Evolutionary conservation across 2,329 filamentous ascomycete genomes (phyloP).

Genomic region (Nigrospora osmanthi): DNA sequence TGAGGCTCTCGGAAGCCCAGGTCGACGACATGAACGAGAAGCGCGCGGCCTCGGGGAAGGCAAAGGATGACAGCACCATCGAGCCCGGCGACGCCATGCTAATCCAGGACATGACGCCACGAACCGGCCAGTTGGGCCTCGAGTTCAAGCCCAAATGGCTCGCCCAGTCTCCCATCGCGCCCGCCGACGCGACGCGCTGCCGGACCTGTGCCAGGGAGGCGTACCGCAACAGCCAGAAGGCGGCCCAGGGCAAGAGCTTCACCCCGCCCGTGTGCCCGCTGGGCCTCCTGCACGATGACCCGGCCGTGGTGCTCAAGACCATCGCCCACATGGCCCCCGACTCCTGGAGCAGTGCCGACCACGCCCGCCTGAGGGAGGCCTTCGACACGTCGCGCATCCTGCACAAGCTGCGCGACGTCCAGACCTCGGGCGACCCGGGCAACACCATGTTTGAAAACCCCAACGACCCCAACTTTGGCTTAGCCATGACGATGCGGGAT

Average conservation of each 20-base stretch:
- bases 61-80: slow-evolving; percentile 25
- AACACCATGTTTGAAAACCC: slow-evolving; percentile 34
- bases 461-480: slow-evolving; percentile 40
- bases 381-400: slow-evolving; percentile 29
- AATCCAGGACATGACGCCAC: slow-evolving; percentile 63
- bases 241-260: slow-evolving; percentile 24
- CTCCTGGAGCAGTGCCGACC: slow-evolving; percentile 19
- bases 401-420: slow-evolving; percentile 21
- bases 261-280: slow-evolving; percentile 52
- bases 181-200: slow-evolving; percentile 54
- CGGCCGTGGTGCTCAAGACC: slow-evolving; percentile 32
- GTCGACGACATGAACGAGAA: slow-evolving; percentile 51
- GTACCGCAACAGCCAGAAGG: slow-evolving; percentile 36
- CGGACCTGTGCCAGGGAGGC: slow-evolving; percentile 61
- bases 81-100: slow-evolving; percentile 58
- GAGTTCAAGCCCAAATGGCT: slow-evolving; percentile 88
- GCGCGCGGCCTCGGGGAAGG: slow-evolving; percentile 29
- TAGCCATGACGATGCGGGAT: slow-evolving; percentile 76
- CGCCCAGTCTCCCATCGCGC: slow-evolving; percentile 65
- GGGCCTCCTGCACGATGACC: slow-evolving; percentile 47
- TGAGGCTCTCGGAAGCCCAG: slow-evolving; percentile 18
- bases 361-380: slow-evolving; percentile 25
- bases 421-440: slow-evolving; percentile 30
- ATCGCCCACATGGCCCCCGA: slow-evolving; percentile 29
- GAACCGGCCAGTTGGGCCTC: slow-evolving; percentile 33